Conservation (phyloP, 139 green algal species). For the Coelastrella sp. region DNA sequence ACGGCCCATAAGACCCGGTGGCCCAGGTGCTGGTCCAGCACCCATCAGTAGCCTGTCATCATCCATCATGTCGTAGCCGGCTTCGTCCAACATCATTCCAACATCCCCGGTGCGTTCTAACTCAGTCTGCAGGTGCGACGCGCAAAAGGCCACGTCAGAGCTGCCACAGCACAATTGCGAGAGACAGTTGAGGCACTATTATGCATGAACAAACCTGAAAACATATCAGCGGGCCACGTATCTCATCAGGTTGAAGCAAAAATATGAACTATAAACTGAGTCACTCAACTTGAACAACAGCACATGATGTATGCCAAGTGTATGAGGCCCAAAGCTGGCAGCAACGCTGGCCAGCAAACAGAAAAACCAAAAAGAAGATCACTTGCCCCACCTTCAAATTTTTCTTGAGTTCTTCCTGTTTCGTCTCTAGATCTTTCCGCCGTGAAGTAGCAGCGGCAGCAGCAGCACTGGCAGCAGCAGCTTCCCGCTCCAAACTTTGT, state of each 20-base stretch:
- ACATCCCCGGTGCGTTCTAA: constrained; percentile 14
- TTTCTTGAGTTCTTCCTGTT: constrained; percentile 62
- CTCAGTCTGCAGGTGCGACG: neutral
- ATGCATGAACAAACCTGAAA: too few relatives aligned
- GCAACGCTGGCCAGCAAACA: neutral
- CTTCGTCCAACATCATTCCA: constrained; percentile 60
- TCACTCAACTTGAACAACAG: too few relatives aligned
- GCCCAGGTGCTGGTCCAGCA: neutral
- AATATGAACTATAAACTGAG: too few relatives aligned
- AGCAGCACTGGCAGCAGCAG: neutral
- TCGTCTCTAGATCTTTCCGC: constrained; percentile 43
- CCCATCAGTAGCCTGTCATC: constrained; percentile 42
- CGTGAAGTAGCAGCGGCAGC: constrained; percentile 35
- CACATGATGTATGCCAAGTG: too few relatives aligned
- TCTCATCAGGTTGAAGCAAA: too few relatives aligned
- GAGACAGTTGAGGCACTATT: neutral
- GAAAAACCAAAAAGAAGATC: neutral
- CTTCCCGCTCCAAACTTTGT: constrained; percentile 16
- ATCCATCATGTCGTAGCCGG: constrained; percentile 59
- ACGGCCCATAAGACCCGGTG: neutral
- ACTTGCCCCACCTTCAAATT: constrained; percentile 55
- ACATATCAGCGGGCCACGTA: too few relatives aligned
- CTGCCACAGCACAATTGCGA: neutral
- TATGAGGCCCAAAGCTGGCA: neutral
- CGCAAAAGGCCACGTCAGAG: neutral